These are phyloP conservation scores for Monilinia vaccinii-corymbosi DNA, from an alignment of 2,329 filamentous ascomycete genomes.

Conservation along the genomic window DNA sequence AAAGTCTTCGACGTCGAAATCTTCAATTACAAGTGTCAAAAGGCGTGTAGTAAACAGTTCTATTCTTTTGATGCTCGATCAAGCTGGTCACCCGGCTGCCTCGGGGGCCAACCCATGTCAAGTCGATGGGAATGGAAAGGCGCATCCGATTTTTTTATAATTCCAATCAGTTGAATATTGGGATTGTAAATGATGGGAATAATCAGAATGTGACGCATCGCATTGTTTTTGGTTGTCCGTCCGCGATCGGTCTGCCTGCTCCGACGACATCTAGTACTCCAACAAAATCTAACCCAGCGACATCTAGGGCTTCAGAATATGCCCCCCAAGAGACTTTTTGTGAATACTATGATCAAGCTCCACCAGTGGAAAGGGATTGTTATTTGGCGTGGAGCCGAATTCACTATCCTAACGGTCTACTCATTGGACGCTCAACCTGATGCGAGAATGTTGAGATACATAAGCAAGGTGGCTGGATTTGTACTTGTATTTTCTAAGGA, in stretches of 20 bases:
- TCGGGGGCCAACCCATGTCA: neutral
- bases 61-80: neutral
- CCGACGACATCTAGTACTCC: neutral
- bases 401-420: no score
- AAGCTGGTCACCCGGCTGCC: neutral
- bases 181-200: neutral
- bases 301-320: no score
- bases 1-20: neutral
- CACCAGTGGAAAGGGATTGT: no score
- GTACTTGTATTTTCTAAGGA: neutral
- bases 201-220: neutral
- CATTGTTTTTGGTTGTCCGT: neutral
- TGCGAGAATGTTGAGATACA: neutral
- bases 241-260: neutral
- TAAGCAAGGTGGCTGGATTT: neutral
- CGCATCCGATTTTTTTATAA: neutral
- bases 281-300: no score
- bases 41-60: neutral
- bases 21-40: neutral
- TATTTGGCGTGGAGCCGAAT: no score
- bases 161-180: neutral
- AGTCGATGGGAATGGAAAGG: neutral
- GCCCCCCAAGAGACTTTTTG: no score
- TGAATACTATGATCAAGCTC: no score
- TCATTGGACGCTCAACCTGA: no score